A percentile compares a stretch with the other conserved stretches of the same genome.
These are phyloP conservation scores for Lumnitzera littorea DNA, from an alignment of 345 rosid genomes.

Conservation along the genomic window DNA sequence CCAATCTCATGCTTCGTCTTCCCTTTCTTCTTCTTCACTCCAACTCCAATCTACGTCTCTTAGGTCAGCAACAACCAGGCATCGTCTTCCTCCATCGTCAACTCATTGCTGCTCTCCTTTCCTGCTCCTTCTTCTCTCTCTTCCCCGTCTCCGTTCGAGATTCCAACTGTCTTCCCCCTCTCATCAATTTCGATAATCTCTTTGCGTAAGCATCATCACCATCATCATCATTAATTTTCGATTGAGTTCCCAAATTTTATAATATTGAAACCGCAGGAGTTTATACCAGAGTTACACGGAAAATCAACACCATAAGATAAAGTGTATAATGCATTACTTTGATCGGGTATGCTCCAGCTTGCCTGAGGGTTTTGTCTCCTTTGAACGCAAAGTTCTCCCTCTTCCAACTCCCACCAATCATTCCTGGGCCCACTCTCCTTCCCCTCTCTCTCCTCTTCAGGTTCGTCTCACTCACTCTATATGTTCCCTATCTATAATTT, in stretches of 20 bases:
- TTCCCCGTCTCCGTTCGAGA: constrained; percentile 56
- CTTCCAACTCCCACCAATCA: constrained; percentile 43
- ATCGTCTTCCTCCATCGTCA: constrained; percentile 81
- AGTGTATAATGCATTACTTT: constrained; percentile 74
- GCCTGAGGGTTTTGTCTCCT: constrained; percentile 68
- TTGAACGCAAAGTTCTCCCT: constrained; percentile 79
- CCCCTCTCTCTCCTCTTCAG: constrained; percentile 65
- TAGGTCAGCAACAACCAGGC: constrained; percentile 61
- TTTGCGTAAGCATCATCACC: constrained; percentile 55
- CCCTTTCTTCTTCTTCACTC: constrained; percentile 39
- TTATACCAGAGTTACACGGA: constrained; percentile 52
- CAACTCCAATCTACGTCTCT: constrained; percentile 47
- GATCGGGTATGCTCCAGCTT: constrained; percentile 50
- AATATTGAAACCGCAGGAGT: constrained; percentile 32
- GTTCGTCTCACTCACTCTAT: constrained; percentile 15
- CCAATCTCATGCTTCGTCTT: constrained; percentile 50
- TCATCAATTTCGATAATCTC: constrained; percentile 73
- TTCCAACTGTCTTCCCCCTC: constrained; percentile 60
- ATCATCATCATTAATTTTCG: not conserved
- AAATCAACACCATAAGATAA: constrained; percentile 68
- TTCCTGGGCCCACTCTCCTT: constrained; percentile 61
- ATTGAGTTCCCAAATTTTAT: not conserved
- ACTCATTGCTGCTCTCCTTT: constrained; percentile 75
- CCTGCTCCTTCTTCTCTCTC: constrained; percentile 79
- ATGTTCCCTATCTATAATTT: not conserved